Base-by-base conservation (phyloP, 805 yeast genomes). In the Debaryomyces tyrocola region DNA sequence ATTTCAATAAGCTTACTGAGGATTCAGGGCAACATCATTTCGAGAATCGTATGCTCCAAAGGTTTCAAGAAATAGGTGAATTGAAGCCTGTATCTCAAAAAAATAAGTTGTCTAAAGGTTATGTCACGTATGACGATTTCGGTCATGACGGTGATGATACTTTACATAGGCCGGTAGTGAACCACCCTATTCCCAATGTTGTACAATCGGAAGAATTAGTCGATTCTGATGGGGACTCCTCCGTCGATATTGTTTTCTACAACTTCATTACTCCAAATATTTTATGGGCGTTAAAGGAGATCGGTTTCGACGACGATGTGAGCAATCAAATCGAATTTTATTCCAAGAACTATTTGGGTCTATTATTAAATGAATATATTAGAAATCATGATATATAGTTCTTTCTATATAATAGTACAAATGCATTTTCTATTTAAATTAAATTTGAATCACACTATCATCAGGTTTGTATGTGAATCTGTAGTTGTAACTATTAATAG, bases 101-200 rank as follows among this genome's bases (percentile, higher is more conserved):
- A 7, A 18, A 36, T 4, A 58, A 54, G 8, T 58, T 75, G 11
- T 57, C 82, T 1, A 80, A 79, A 49, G 99, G 99, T 0, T 87
- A 86, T 55, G 83, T 82, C 0, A 92, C 99, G 0, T 56, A 66
- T 39, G 99, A 94, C 60, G 98, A 92, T 58, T 75, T 77, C 55
- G 99, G 97, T 0, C 66, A 73, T 52, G 82, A 83, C 51, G 99
- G 99, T 18, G 99, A 94, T 61, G 98, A 73, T 53, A 87, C 70
- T 76, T 90, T 33, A 55, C 82, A 46, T 91, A 87, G 67, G 47
- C 77, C 87, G 1, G 77, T 85, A 40, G 69, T 70, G 0, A 69
- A 75, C 47, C 84, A 77, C 62, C 78, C 75, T 6, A 73, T 90
- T 3, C 97, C 98, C 8, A 91, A 90, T 57, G 95, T 88, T 10